Percentiles rank a stretch among this genome's conserved stretches.
Evolutionary conservation across 768 basidiomycete genomes (phyloP).

Genomic region (Xanthoconium purpureum): DNA sequence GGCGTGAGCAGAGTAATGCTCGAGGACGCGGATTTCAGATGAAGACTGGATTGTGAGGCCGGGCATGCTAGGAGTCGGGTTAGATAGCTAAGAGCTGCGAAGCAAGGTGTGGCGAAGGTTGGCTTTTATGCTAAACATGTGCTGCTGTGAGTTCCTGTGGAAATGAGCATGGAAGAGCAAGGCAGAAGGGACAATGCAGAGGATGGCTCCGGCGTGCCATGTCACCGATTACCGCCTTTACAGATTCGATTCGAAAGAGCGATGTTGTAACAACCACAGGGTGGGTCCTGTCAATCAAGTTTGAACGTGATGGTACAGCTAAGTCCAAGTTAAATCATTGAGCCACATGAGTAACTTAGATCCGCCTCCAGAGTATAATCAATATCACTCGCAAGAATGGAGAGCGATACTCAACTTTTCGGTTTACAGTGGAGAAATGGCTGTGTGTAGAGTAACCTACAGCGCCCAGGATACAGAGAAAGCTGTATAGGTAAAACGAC

Average conservation of each 20-base stretch:
- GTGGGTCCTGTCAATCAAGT: constrained; percentile 11
- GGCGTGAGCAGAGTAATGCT: constrained; percentile 39
- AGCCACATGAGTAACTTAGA: not conserved
- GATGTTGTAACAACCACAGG: constrained; percentile 16
- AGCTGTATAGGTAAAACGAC: not conserved
- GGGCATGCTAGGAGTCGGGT: constrained; percentile 22
- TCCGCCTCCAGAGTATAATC: not conserved
- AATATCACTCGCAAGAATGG: not conserved
- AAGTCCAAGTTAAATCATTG: not conserved
- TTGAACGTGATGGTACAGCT: not conserved
- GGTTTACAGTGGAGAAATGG: not conserved
- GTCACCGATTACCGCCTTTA: not conserved
- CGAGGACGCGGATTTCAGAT: constrained; percentile 29
- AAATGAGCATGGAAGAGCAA: constrained; percentile 10
- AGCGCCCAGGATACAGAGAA: not conserved
- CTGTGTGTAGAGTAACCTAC: not conserved
- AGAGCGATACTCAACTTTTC: not conserved
- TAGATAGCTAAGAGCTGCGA: not conserved
- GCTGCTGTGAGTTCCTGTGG: constrained; percentile 25
- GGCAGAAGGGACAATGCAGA: not conserved
- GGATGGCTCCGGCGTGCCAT: constrained; percentile 12
- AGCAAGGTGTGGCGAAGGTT: not conserved
- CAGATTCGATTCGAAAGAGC: not conserved
- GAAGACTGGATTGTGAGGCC: constrained; percentile 27
- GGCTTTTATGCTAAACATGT: not conserved